Base-by-base conservation (phyloP, 2,329 filamentous ascomycete species). In the Cladosporium phlei region DNA sequence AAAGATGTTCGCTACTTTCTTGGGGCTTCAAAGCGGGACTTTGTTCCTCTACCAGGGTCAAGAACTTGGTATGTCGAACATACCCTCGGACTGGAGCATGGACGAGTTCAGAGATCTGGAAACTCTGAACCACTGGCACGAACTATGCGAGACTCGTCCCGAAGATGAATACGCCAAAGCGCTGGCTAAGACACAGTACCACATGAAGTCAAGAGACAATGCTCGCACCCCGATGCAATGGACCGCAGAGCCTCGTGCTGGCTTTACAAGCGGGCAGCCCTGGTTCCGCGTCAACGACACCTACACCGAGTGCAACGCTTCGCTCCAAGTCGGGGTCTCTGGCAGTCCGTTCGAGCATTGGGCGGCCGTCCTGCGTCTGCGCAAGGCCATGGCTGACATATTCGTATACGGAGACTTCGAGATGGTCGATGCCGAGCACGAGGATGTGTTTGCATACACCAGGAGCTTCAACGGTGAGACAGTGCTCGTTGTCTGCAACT, bases 201-300 rank as follows among this genome's bases (percentile, higher is more conserved):
- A 47, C 35, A 39, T n/a, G 14, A 39, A 39, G 12, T 33, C 35
- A 4, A 27, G 45, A 17, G 45, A 50, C 17, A 47, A 50, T 33
- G 48, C 48, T 10, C 38, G 48, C 10, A 79, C 80, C 1, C 83
- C 83, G 0, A 81, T 88, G 62, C 82, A 85, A 59, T 87, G 83
- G 83, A 72, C 80, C 48, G 68, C 65, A 1, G 28, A 28, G 2
- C 58, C 66, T 0, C 73, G 85, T 50, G 82, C 71, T 0, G 83
- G 84, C 10, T 88, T 47, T 21, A 47, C 45, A 25, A 33, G 14
- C n/a, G 45, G 35, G 86, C 66, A 70, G 47, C 82, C 84, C 4
- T 88, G 84, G 84, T 86, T 86, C 76, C 73, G 75, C 9, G 45
- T 47, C 29, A 47, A 47, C 11, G 76, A 78, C 17, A 71, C 76